Evolutionary conservation across 1,284 basidiomycete genomes (phyloP).

Genomic region (Cryptococcus deneoformans): DNA sequence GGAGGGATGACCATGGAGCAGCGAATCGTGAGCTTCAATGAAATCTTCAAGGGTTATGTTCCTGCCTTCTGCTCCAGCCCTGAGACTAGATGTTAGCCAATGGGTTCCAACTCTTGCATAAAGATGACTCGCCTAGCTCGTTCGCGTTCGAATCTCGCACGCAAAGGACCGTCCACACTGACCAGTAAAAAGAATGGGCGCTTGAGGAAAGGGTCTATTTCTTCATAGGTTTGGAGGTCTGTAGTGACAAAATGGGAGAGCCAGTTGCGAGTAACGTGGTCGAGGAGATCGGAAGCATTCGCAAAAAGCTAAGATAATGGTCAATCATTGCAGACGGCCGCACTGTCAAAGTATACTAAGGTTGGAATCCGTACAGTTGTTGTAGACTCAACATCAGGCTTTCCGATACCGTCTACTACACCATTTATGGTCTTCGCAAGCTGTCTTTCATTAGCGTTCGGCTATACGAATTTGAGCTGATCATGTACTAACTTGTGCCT

Average conservation of each 20-base stretch:
- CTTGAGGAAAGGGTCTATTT: constrained; percentile 67
- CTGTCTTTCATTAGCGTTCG: background rate
- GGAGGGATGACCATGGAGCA: constrained; percentile 43
- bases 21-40: constrained; percentile 60
- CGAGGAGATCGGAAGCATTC: constrained; percentile 61
- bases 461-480: background rate
- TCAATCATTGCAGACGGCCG: background rate
- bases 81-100: background rate
- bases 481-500: background rate
- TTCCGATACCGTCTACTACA: background rate
- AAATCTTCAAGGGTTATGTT: constrained; percentile 64
- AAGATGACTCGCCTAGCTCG: constrained; percentile 55
- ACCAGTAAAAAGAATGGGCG: constrained; percentile 89
- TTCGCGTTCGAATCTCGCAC: constrained; percentile 51
- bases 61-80: background rate
- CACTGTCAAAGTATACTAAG: background rate
- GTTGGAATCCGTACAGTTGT: background rate
- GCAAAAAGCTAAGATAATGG: constrained; percentile 50
- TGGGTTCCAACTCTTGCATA: no score
- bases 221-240: constrained; percentile 59
- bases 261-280: constrained; percentile 82
- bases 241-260: constrained; percentile 73
- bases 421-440: background rate
- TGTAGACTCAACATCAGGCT: background rate
- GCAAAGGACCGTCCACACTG: constrained; percentile 78